Base-by-base conservation (phyloP, 805 yeast species). In the Soucietia sequanensis region DNA sequence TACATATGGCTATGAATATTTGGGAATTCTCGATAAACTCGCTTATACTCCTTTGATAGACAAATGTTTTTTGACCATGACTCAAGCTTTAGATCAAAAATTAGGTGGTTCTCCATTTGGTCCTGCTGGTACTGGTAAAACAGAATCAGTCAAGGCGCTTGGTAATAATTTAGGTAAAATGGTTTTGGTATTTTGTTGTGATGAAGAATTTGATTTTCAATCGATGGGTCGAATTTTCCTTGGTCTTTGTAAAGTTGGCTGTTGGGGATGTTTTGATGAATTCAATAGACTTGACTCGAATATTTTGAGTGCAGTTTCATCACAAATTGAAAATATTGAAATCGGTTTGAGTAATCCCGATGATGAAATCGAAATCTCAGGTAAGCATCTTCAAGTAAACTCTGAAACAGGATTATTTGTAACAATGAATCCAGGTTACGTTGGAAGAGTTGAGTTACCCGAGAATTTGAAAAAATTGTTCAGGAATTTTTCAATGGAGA, bases 41-140 rank as follows among this genome's bases (percentile, higher is more conserved):
- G 95, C 91, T 0, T 72, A 76, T 35, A 91, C 97, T 0, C 87
- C 91, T 1, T 64, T 87, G 13, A 69, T 85, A 6, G 76, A 77
- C 31, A 65, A 71, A 5, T 76, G 87, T 37, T 87, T 75, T 52
- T 53, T 81, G 6, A 65, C 89, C 0, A 76, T 90, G 79, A 68
- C 84, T 0, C 84, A 81, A 40, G 90, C 97, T 0, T 54, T 89
- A 12, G 72, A 76, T 22, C 87, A 81, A 46, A 74, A 72, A 23
- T 64, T 79, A 6, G 98, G 98, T n/a, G 95, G 95, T 0, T 83
- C 95, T 1, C 83, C 95, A 1, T 80, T 84, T 57, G 98, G 98
- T 0, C 97, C 98, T 1, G 96, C 98, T 2, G 98, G 98, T 27
- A 91, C 98, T 0, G 98, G 98, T 44, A 91, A 91, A 53, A 91